These are phyloP conservation scores for Nitzschia palea DNA, from an alignment of 108 stramenopile species.

Conservation along the genomic window DNA sequence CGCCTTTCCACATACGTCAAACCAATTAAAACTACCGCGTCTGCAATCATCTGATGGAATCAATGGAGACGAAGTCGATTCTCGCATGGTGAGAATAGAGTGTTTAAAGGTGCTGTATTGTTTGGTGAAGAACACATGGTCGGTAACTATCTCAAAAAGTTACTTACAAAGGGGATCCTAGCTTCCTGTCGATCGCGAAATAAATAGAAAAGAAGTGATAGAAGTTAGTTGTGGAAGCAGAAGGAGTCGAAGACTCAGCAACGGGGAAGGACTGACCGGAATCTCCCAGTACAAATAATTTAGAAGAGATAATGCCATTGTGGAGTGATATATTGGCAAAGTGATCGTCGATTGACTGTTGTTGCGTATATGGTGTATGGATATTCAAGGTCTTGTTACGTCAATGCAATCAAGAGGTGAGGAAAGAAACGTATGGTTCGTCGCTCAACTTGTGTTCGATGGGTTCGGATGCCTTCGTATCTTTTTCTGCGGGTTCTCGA, in stretches of 20 bases:
- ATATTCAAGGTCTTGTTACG: no score
- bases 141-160: no score
- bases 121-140: no score
- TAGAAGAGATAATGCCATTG: constrained; percentile 40
- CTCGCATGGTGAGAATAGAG: no score
- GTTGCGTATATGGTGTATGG: no score
- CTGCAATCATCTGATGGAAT: constrained; percentile 17
- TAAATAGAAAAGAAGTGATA: not conserved
- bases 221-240: not conserved
- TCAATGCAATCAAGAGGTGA: not conserved
- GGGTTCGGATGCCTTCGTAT: not conserved
- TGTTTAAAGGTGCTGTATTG: no score
- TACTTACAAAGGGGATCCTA: constrained; percentile 2
- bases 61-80: no score
- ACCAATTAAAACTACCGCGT: constrained; percentile 10
- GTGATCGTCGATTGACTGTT: no score
- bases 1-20: constrained; percentile 16
- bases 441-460: not conserved
- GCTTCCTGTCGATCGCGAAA: not conserved
- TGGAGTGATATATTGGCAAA: no score
- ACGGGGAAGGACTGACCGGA: constrained; percentile 24
- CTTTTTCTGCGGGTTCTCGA: not conserved
- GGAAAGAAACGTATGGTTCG: not conserved
- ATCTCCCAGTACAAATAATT: constrained; percentile 39
- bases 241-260: not conserved